A percentile compares a stretch with the other conserved stretches of the same genome.
Conservation (phyloP, 129 eudicot species). For the Arctium minus region DNA sequence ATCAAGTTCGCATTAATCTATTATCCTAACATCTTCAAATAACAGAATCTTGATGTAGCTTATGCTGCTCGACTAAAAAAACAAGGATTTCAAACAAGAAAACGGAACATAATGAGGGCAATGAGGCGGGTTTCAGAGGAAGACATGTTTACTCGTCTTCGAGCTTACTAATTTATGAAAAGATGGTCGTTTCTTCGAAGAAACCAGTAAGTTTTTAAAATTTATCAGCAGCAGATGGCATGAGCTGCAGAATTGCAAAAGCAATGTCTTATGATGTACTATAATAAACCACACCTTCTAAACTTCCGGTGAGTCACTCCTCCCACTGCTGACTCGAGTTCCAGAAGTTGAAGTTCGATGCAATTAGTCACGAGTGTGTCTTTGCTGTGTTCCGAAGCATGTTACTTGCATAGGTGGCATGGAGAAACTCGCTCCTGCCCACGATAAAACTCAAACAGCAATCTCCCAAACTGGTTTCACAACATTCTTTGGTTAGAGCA, state of each 20-base stretch:
- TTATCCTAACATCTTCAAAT: conserved; percentile 1
- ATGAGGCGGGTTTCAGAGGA: not conserved
- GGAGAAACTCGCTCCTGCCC: conserved; percentile 8
- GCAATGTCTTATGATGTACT: conserved; percentile 12
- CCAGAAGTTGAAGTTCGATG: conserved; percentile 26
- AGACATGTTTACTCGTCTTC: not conserved
- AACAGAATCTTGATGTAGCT: not conserved
- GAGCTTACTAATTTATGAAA: not conserved
- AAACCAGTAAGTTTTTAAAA: not conserved
- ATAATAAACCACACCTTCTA: conserved; percentile 12
- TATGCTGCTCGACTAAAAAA: not conserved
- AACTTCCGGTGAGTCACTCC: conserved; percentile 27
- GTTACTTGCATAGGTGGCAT: conserved; percentile 26
- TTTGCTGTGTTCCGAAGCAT: conserved; percentile 18
- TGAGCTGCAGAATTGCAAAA: conserved; percentile 15
- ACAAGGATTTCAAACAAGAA: not conserved
- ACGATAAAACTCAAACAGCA: conserved; percentile 24
- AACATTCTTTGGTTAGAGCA: conserved; percentile 19
- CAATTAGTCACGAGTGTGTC: conserved; percentile 25
- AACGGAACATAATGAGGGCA: not conserved
- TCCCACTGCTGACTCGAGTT: conserved; percentile 15
- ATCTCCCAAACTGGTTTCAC: conserved; percentile 29
- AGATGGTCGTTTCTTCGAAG: not conserved
- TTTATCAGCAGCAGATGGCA: conserved; percentile 9
- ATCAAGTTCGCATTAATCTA: not conserved